Conservation (phyloP, 306 rosid species). For the Prunus mume region DNA sequence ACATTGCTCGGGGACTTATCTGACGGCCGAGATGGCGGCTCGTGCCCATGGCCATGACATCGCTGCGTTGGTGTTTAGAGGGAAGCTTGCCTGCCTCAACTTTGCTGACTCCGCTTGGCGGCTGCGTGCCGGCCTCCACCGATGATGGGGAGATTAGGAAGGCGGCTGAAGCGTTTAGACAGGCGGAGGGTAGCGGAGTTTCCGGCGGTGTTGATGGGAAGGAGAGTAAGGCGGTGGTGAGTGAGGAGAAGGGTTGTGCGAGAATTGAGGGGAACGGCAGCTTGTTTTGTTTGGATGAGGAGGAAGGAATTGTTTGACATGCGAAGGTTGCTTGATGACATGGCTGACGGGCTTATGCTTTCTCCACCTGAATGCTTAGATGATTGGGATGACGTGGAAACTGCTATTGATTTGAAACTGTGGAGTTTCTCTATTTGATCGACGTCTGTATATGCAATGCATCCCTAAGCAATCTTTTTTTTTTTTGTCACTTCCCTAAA, state of each 20-base stretch:
- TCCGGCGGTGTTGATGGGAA: not conserved
- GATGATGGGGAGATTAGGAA: conserved; percentile 44
- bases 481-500: no score
- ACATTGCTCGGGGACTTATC: conserved; percentile 84
- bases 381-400: conserved; percentile 25
- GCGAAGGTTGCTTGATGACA: conserved; percentile 36
- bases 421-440: not conserved
- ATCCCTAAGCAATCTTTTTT: no score
- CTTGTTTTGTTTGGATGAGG: conserved; percentile 27
- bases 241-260: not conserved
- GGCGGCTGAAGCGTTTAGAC: conserved; percentile 48
- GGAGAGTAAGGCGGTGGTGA: not conserved
- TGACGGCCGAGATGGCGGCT: conserved; percentile 77
- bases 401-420: conserved; percentile 1
- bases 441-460: not conserved
- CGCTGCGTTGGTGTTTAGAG: conserved; percentile 60
- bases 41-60: conserved; percentile 90
- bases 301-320: conserved; percentile 29
- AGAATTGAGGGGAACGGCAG: not conserved
- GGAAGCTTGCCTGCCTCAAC: conserved; percentile 65
- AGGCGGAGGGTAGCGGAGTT: conserved; percentile 7
- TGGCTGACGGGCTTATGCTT: conserved; percentile 58
- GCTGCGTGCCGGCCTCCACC: conserved; percentile 41
- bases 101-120: conserved; percentile 71
- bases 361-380: conserved; percentile 33